Evolutionary conservation across 495 filamentous ascomycete species (phyloP).

Genomic region (Hamigera avellanea): DNA sequence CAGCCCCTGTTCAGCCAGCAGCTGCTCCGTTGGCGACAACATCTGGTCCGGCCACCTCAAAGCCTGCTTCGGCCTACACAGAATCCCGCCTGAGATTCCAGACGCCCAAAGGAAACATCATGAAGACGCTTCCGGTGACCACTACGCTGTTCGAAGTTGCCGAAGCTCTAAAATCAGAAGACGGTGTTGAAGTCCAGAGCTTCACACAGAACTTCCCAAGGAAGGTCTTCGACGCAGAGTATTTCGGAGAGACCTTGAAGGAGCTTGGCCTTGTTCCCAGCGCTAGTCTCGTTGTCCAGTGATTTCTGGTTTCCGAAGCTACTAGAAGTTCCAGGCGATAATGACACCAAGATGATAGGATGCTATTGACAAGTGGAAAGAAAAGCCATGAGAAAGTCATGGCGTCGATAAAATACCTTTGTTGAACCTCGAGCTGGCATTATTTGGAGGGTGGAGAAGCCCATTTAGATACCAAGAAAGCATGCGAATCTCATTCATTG

Average conservation of each 20-base stretch:
- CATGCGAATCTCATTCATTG: too few relatives aligned
- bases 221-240: conserved; percentile 68
- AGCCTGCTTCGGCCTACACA: conserved; percentile 53
- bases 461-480: too few relatives aligned
- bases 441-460: too few relatives aligned
- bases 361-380: too few relatives aligned
- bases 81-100: conserved; percentile 79
- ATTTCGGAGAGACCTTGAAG: conserved; percentile 84
- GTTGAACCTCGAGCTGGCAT: too few relatives aligned
- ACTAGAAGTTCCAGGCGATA: too few relatives aligned
- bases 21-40: conserved; percentile 24
- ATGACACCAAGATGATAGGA: too few relatives aligned
- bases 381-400: too few relatives aligned
- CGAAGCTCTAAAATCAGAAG: conserved; percentile 53
- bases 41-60: conserved; percentile 36
- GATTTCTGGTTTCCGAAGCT: conserved; percentile 1
- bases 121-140: conserved; percentile 72
- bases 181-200: conserved; percentile 50
- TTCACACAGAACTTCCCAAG: conserved; percentile 81
- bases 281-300: conserved; percentile 69
- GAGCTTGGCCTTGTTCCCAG: conserved; percentile 86
- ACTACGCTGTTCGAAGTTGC: conserved; percentile 94
- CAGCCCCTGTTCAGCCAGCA: conserved; percentile 34
- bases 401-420: too few relatives aligned
- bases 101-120: conserved; percentile 56